Evolutionary conservation across 495 filamentous ascomycete species (phyloP), one percentile per base, ranked within the genome.

Genomic region (Annulohypoxylon stygium): DNA sequence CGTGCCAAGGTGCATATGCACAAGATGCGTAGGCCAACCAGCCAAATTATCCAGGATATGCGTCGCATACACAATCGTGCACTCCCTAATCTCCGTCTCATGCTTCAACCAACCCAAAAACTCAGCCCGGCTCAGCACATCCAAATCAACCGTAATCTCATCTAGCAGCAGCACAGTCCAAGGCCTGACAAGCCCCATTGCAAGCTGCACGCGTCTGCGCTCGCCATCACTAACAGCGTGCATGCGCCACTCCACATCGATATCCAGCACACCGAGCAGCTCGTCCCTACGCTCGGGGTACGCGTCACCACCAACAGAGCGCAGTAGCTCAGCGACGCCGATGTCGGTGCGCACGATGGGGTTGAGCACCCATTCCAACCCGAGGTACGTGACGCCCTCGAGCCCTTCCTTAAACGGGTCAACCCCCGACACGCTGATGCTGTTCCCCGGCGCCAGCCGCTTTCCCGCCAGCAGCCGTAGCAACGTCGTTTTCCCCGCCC

Each of bases 351-450:
- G 90, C 39, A 98, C 97, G 75, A 98, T 97, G 37, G 90, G 91
- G 83, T 98, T 98, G n/a, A 98, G 89, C 11, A 98, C 97, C 97
- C 97, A 99, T 83, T 99, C 96, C 0, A 97, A 88, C 0, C 96
- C 96, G 5, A 99, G 91, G 80, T 99, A 99, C 55, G 94, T 97
- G 26, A 99, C 95, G 53, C 95, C 96, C 81, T 97, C 92, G 0
- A 97, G 86, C 10, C 89, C 88, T 23, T 93, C 87, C 75, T 91
- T 91, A 88, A 99, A 98, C 7, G 96, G 96, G 83, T 98, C 97
- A 33, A 92, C 87, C 60, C 92, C 93, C 37, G 87, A 90, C 47
- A 99, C 90, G 65, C 81, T 79, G 75, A 99, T 89, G 23, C 89
- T 90, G 71, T 86, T 82, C 33, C 80, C 80, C 0, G 97, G 97